phyloP scores from a whole-genome alignment of 345 rosid genomes.

The Tarenaya hassleriana region DNA sequence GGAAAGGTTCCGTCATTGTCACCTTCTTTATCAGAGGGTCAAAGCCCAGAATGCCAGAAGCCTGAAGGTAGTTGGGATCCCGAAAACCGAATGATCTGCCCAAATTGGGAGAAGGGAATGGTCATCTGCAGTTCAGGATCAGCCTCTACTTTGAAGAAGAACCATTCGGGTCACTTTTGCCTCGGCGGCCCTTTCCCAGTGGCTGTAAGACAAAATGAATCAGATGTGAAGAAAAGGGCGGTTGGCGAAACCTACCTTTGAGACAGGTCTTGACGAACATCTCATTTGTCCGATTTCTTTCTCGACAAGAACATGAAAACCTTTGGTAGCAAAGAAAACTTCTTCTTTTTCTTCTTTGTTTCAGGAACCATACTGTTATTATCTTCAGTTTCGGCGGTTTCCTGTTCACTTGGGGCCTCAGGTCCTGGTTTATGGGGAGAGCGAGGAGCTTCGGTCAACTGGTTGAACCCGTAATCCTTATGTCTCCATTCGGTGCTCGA shows the following conservation, averaged over 20 bases:
- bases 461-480: constrained; percentile 27
- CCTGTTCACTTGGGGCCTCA: constrained; percentile 29
- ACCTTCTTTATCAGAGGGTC: constrained; percentile 27
- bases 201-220: background rate
- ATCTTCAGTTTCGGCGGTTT: constrained; percentile 20
- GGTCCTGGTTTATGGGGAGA: constrained; percentile 9
- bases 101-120: constrained; percentile 30
- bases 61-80: constrained; percentile 22
- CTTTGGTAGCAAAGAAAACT: constrained; percentile 60
- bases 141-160: constrained; percentile 24
- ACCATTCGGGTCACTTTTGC: background rate
- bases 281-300: constrained; percentile 45
- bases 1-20: too few species aligned
- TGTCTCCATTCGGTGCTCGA: constrained; percentile 31
- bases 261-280: background rate
- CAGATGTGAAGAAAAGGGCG: background rate
- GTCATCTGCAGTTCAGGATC: constrained; percentile 25
- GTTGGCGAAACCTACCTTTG: constrained; percentile 9
- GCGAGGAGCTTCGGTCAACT: constrained; percentile 18
- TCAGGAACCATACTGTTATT: constrained; percentile 31
- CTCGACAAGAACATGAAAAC: constrained; percentile 60
- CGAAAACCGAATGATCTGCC: constrained; percentile 23
- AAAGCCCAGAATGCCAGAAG: constrained; percentile 9
- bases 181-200: background rate
- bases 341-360: constrained; percentile 49